Evolutionary conservation across 1,284 basidiomycete genomes (phyloP).

Genomic region (Vanrija pseudolonga): DNA sequence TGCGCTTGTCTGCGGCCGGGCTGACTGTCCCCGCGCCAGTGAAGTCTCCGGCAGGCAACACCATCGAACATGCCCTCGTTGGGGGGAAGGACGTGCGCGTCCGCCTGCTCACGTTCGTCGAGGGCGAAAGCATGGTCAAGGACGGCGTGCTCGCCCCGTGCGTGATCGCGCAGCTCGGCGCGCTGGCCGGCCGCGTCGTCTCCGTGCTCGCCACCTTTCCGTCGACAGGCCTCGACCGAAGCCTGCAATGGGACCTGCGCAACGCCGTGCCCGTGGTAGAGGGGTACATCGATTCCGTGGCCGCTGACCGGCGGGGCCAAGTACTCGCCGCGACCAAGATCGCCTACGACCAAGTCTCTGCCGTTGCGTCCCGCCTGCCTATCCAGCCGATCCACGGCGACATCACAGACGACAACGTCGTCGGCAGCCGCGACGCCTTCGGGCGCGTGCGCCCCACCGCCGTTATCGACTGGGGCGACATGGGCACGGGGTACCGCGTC

Average conservation of each 20-base stretch:
- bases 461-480: slow-evolving; percentile 16
- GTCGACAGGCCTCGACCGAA: slow-evolving; percentile 2
- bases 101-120: slow-evolving; percentile 10
- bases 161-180: not conserved
- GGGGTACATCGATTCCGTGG: not conserved
- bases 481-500: slow-evolving; percentile 8
- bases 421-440: slow-evolving; percentile 6
- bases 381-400: slow-evolving; percentile 13
- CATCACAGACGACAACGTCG: slow-evolving; percentile 16
- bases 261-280: slow-evolving; percentile 6
- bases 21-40: slow-evolving; percentile 1
- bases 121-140: slow-evolving; percentile 1
- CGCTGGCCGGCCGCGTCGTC: slow-evolving; percentile 1
- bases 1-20: not conserved
- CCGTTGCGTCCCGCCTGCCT: not conserved
- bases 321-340: not conserved
- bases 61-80: not conserved
- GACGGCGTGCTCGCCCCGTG: slow-evolving; percentile 7
- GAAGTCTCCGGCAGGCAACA: not conserved
- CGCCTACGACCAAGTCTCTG: slow-evolving; percentile 1
- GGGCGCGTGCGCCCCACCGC: slow-evolving; percentile 2
- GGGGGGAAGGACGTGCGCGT: not conserved
- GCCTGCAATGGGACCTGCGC: slow-evolving; percentile 17
- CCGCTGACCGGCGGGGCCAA: not conserved
- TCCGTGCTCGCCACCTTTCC: not conserved